A percentile compares a stretch with the other conserved stretches of the same genome.
phyloP scores from a whole-genome alignment of 306 rosid genomes.

The Trifolium repens region DNA sequence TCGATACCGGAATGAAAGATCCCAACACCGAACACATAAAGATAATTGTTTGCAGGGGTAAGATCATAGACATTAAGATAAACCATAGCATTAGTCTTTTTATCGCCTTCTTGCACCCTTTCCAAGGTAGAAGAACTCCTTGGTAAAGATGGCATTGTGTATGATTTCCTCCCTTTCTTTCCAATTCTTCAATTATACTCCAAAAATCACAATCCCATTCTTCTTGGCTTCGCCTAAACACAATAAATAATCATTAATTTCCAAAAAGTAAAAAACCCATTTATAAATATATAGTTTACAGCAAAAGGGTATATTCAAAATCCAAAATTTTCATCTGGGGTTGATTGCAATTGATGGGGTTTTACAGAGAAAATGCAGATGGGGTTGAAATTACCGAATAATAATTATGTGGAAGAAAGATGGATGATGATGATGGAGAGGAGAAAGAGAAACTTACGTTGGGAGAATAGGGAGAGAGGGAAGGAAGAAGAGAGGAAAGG shows the following conservation, averaged over 20 bases:
- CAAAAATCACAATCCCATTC: conserved; percentile 52
- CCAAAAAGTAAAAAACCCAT: neutral
- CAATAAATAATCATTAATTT: neutral
- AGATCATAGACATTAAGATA: conserved; percentile 93
- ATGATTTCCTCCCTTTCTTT: conserved; percentile 38
- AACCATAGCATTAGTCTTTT: conserved; percentile 51
- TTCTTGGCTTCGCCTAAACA: conserved; percentile 36
- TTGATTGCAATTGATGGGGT: conserved; percentile 19
- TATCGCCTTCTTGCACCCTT: conserved; percentile 45
- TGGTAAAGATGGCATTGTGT: conserved; percentile 68
- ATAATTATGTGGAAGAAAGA: neutral
- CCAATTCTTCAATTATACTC: conserved; percentile 37
- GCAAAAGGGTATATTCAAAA: neutral
- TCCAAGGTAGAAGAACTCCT: conserved; percentile 30
- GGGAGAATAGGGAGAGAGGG: neutral
- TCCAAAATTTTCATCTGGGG: conserved; percentile 18
- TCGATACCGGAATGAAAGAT: conserved; percentile 93
- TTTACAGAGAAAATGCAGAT: conserved; percentile 14
- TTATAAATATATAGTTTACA: neutral
- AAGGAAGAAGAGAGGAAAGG: neutral
- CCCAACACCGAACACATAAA: conserved; percentile 84
- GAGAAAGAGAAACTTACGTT: neutral
- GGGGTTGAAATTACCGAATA: neutral
- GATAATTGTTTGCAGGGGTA: conserved; percentile 82
- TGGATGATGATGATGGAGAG: neutral